Evolutionary conservation across 2,329 filamentous ascomycete genomes (phyloP), one percentile per base, ranked within the genome.

Genomic region (Claviceps paspali): DNA sequence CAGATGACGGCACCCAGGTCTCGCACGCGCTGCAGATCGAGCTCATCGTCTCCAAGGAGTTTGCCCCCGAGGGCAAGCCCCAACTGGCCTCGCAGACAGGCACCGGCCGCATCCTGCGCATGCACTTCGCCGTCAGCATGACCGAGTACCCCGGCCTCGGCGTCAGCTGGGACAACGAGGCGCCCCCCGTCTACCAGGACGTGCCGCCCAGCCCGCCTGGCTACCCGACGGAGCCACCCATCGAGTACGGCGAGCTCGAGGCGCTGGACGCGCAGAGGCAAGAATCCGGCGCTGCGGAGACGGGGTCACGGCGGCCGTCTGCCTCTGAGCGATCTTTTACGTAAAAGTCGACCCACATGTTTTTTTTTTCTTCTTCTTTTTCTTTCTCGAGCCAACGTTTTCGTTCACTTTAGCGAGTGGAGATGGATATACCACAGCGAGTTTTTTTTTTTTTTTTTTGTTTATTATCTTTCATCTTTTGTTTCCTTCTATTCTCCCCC

Each of bases 121-220:
- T 94, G 72, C 84, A 93, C 55, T 96, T 95, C 64, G 76, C 73
- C 49, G 68, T 91, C 37, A 66, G 76, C 40, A 70, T 96, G 38
- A 95, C 87, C 4, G 82, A 93, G 61, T 74, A 83, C 41, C 73
- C 74, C 15, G 88, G 88, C 14, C 72, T 94, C 54, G 87, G 88
- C 35, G 87, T 98, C 49, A 84, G 82, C 48, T 98, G 91, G 88
- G 88, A 96, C 49, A 88, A 95, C 60, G 88, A 98, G 64, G 78
- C 83, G 52, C 88, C 88, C 10, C 88, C 88, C 1, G 74, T 92
- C 47, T 98, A 98, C 60, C 81, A 91, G 58, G 85, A 96, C 53
- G 86, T 96, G 29, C 87, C 88, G 1, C 79, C 76, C 2, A 85
- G 80, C 49, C 88, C 88, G 34, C 88, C 88, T 0, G 69, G 66